A percentile compares a stretch with the other conserved stretches of the same genome.
phyloP scores from a whole-genome alignment of 306 rosid genomes.

The Mucuna pruriens region DNA sequence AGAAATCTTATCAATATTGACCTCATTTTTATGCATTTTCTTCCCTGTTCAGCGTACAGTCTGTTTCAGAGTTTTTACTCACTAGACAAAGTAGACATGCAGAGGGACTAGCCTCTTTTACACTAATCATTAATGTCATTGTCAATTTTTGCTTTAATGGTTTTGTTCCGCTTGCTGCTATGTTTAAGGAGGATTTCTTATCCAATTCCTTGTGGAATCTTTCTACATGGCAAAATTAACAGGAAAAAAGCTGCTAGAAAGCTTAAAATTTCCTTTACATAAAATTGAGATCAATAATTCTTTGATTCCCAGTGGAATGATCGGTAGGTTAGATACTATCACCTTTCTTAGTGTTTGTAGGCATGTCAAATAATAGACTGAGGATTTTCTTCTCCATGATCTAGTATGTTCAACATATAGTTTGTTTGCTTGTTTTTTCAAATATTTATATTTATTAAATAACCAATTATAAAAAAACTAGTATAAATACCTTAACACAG shows the following conservation, averaged over 20 bases:
- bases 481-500: constrained; percentile 82
- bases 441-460: not conserved
- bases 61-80: not conserved
- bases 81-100: not conserved
- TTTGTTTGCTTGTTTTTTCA: not conserved
- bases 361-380: not conserved
- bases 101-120: not conserved
- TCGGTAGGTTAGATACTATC: not conserved
- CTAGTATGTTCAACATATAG: not conserved
- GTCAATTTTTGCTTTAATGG: not conserved
- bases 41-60: not conserved
- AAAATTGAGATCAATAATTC: constrained; percentile 8
- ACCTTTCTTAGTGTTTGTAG: not conserved
- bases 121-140: not conserved
- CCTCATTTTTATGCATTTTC: not conserved
- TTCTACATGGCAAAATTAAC: not conserved
- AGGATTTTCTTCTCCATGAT: not conserved
- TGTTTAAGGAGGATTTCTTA: not conserved
- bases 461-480: constrained; percentile 11
- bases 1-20: not conserved
- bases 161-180: not conserved
- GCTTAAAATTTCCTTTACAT: not conserved
- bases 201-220: not conserved
- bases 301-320: not conserved
- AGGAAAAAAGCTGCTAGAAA: not conserved